These are phyloP conservation scores for Colletotrichum sp. DNA, from an alignment of 2,329 filamentous ascomycete genomes.

Conservation along the genomic window DNA sequence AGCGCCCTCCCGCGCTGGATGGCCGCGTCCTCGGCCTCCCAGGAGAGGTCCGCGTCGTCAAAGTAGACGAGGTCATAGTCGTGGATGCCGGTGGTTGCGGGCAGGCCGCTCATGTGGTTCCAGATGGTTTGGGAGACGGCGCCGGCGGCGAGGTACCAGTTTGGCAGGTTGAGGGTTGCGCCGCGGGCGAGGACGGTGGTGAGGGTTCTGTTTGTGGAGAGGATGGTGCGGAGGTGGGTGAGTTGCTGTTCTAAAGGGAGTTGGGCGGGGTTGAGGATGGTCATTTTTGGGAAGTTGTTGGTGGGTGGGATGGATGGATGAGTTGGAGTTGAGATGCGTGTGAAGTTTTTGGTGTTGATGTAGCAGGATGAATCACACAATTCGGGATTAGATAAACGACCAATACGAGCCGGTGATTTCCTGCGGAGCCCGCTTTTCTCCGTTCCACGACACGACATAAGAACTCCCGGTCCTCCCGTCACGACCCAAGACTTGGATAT, in stretches of 20 bases:
- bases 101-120: conserved; percentile 32
- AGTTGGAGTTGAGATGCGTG: neutral
- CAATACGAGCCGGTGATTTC: neutral
- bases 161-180: conserved; percentile 28
- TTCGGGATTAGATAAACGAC: neutral
- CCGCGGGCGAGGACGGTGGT: conserved; percentile 29
- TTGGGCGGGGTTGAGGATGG: conserved; percentile 11
- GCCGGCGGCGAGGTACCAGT: conserved; percentile 40
- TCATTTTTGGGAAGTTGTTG: neutral
- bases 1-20: conserved; percentile 32
- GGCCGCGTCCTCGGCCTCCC: conserved; percentile 36
- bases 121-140: conserved; percentile 42
- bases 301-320: neutral
- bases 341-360: neutral
- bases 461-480: neutral
- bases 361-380: neutral
- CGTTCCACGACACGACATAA: too few relatives aligned
- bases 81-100: conserved; percentile 33
- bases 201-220: conserved; percentile 32
- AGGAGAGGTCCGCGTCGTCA: conserved; percentile 36
- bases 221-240: conserved; percentile 21
- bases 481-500: neutral
- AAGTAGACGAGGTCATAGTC: conserved; percentile 43
- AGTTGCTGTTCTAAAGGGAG: conserved; percentile 31
- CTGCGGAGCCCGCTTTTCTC: neutral